A percentile compares a stretch with the other conserved stretches of the same genome.
Conservation (phyloP, 345 rosid genomes). For the Bruguiera parviflora region DNA sequence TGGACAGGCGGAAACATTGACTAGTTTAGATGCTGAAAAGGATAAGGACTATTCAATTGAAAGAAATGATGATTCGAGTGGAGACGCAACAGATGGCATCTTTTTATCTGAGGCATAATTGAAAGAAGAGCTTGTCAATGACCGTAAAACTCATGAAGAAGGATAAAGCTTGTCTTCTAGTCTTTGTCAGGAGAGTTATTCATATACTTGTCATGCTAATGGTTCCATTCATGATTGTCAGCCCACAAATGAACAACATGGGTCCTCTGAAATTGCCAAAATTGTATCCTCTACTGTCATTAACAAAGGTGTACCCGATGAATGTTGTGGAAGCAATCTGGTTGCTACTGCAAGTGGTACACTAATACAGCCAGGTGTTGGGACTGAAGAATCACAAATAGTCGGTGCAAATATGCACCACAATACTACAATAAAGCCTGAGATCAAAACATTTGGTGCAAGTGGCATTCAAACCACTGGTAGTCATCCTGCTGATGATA, state of each 20-base stretch:
- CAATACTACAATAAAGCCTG: conserved; percentile 6
- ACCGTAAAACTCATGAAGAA: conserved; percentile 22
- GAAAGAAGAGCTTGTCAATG: conserved; percentile 24
- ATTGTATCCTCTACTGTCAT: no score
- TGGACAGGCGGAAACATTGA: conserved; percentile 24
- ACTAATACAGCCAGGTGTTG: conserved; percentile 14
- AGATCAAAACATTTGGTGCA: conserved; percentile 11
- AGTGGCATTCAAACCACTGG: conserved; percentile 4
- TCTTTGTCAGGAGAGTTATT: conserved; percentile 24
- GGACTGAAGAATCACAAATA: conserved; percentile 6
- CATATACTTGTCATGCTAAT: conserved; percentile 20
- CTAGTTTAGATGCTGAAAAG: conserved; percentile 9
- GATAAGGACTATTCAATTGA: background rate
- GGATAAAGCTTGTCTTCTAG: conserved; percentile 17
- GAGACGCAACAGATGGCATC: conserved; percentile 1
- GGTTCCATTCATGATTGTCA: conserved; percentile 29
- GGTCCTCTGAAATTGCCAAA: conserved; percentile 26
- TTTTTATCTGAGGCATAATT: conserved; percentile 5
- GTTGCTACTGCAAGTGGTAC: conserved; percentile 13
- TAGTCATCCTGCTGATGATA: conserved; percentile 13
- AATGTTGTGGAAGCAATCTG: conserved; percentile 14
- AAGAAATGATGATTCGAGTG: background rate
- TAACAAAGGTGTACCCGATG: conserved; percentile 24
- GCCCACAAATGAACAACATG: conserved; percentile 24
- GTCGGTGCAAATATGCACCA: background rate